Evolutionary conservation across 371 early-diverging fungal genomes (phyloP).

Genomic region (Rhizomucor miehei): DNA sequence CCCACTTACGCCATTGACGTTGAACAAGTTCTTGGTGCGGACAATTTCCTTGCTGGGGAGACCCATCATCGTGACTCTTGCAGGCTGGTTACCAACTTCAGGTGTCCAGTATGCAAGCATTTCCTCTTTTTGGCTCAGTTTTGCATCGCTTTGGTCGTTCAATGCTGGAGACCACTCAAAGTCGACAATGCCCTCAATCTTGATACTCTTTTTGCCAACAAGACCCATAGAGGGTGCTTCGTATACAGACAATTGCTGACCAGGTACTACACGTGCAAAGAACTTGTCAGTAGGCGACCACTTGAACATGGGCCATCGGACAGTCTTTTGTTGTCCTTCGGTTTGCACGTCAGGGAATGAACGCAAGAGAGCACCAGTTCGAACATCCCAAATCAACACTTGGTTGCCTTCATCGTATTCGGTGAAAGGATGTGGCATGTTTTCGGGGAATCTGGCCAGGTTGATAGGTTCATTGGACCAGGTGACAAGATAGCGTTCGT

Average conservation of each 20-base stretch:
- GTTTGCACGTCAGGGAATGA: conserved; percentile 72
- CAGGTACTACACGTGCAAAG: conserved; percentile 87
- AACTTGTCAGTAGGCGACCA: conserved; percentile 94
- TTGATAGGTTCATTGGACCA: conserved; percentile 88
- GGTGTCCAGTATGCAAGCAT: conserved; percentile 95
- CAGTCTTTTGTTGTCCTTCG: conserved; percentile 56
- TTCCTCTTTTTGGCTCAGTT: conserved; percentile 62
- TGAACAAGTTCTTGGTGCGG: conserved; percentile 97
- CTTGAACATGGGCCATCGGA: conserved; percentile 95
- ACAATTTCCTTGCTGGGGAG: conserved; percentile 83
- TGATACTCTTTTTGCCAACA: conserved; percentile 91
- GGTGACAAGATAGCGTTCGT: conserved; percentile 91
- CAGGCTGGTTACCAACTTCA: conserved; percentile 93
- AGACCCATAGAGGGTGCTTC: conserved; percentile 92
- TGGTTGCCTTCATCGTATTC: conserved; percentile 77
- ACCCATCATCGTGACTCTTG: conserved; percentile 87
- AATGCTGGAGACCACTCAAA: conserved; percentile 89
- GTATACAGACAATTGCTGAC: conserved; percentile 81
- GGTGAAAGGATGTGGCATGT: conserved; percentile 65
- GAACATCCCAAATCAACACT: conserved; percentile 88
- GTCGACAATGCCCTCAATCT: conserved; percentile 83
- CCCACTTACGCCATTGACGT: conserved; percentile 67
- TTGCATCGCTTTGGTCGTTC: conserved; percentile 35
- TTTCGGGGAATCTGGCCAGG: conserved; percentile 49
- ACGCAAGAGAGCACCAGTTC: conserved; percentile 81